Evolutionary conservation across 116 monocot species (phyloP).

Genomic region (Dioscorea cayenensis): DNA sequence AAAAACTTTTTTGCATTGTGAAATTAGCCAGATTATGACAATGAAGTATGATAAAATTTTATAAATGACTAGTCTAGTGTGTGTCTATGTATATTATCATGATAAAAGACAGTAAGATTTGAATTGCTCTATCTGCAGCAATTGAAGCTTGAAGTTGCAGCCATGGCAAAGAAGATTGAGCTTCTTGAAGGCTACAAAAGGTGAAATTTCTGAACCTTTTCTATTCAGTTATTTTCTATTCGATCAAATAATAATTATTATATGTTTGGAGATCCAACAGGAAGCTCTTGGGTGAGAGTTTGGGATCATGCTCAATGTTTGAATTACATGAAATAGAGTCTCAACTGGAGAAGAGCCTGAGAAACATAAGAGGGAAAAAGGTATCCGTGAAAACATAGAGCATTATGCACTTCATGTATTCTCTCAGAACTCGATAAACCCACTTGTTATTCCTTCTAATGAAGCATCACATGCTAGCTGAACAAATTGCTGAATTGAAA

Average conservation of each 20-base stretch:
- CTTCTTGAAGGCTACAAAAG: constrained; percentile 37
- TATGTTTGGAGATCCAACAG: constrained; percentile 11
- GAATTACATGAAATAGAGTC: constrained; percentile 52
- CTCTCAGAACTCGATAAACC: too few species aligned
- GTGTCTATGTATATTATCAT: too few species aligned
- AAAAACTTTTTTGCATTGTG: too few species aligned
- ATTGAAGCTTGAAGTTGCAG: constrained; percentile 34
- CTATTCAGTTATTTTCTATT: background rate
- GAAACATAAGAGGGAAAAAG: constrained; percentile 48
- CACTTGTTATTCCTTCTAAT: background rate
- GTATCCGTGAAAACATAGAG: constrained; percentile 5
- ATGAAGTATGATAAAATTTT: too few species aligned
- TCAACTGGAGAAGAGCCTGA: constrained; percentile 48
- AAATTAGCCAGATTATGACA: too few species aligned
- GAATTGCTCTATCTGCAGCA: constrained; percentile 19
- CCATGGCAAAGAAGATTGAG: constrained; percentile 45
- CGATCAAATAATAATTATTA: background rate
- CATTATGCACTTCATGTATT: too few species aligned
- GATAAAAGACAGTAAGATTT: background rate
- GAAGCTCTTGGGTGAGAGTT: constrained; percentile 46
- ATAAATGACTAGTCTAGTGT: too few species aligned
- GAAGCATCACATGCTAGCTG: constrained; percentile 16
- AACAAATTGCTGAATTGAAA: constrained; percentile 17
- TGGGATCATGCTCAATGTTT: constrained; percentile 38
- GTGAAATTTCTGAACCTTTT: constrained; percentile 1